Evolutionary conservation across 768 basidiomycete species (phyloP), one percentile per base, ranked within the genome.

Genomic region (Termitomyces bulborhizus): DNA sequence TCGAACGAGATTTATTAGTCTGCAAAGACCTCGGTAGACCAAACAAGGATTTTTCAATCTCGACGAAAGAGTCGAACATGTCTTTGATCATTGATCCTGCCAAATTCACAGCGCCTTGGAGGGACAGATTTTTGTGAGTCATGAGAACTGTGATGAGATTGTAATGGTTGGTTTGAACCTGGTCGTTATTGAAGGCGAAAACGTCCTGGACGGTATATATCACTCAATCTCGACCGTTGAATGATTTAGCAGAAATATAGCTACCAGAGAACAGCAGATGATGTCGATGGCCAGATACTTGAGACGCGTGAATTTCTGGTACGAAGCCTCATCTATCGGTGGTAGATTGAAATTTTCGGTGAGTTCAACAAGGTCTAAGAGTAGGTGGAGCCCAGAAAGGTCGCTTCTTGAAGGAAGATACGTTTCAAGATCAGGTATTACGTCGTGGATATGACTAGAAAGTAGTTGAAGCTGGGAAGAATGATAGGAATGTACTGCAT

Each of bases 101-200:
- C 6, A 65, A 60, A 58, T 76, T 73, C 49, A 79, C 67, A 4
- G 83, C 84, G 21, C 72, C 77, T 56, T 84, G 82, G 2, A 81
- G 56, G 0, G 80, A 73, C 24, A 80, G 64, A 18, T 65, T 66
- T 8, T 73, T 70, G 21, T 78, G 67, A 24, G 60, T 55, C 71
- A 77, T 79, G 18, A 85, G 69, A 32, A 85, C 63, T 3, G 72
- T 67, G 42, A 87, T 72, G 36, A 85, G 63, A 54, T 83, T 85
- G 61, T 71, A 60, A 7, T 59, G 60, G 29, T 74, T 70, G 26
- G 63, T 69, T 41, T 42, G 61, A 29, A 65, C 64, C 58, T 77
- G 77, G 31, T 77, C 69, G 15, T 70, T 67, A 60, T 80, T 82
- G 63, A 76, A 86, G 0, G 83, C 76, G 1, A 78, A 70, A 5